Evolutionary conservation across 139 green algal species (phyloP).

Genomic region (Chlorella sorokiniana): DNA sequence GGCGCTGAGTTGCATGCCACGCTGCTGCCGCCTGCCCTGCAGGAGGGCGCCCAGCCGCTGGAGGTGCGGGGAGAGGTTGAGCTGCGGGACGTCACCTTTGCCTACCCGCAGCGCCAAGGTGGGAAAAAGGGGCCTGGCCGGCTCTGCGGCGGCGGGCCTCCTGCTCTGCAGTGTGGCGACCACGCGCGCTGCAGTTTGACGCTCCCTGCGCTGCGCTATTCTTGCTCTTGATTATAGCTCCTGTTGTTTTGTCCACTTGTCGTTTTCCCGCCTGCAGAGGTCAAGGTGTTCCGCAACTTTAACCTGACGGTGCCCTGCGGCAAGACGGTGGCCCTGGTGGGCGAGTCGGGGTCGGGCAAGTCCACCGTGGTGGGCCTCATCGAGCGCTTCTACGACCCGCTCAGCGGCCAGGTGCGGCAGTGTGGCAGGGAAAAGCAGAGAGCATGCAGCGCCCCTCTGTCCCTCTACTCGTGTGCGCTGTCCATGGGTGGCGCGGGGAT

Average conservation of each 20-base stretch:
- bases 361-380: slow-evolving; percentile 87
- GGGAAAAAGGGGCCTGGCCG: background rate
- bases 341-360: slow-evolving; percentile 91
- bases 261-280: background rate
- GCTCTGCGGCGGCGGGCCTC: slow-evolving; percentile 18
- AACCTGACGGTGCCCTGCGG: slow-evolving; percentile 61
- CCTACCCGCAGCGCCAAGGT: slow-evolving; percentile 68
- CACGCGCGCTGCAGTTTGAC: background rate
- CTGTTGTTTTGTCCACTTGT: background rate
- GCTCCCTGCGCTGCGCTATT: background rate
- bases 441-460: background rate
- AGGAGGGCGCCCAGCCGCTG: slow-evolving; percentile 34
- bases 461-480: too few species aligned
- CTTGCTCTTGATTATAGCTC: background rate
- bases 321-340: slow-evolving; percentile 86
- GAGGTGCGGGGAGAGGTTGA: slow-evolving; percentile 34
- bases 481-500: too few species aligned
- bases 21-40: background rate
- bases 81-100: slow-evolving; percentile 62
- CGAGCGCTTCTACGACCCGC: slow-evolving; percentile 87
- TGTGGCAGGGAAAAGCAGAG: background rate
- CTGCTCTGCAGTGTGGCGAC: background rate
- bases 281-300: slow-evolving; percentile 71
- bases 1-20: too few species aligned
- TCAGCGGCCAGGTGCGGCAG: slow-evolving; percentile 39